phyloP scores from a whole-genome alignment of 2,329 filamentous ascomycete genomes.

The Harringtonia aguacate region DNA sequence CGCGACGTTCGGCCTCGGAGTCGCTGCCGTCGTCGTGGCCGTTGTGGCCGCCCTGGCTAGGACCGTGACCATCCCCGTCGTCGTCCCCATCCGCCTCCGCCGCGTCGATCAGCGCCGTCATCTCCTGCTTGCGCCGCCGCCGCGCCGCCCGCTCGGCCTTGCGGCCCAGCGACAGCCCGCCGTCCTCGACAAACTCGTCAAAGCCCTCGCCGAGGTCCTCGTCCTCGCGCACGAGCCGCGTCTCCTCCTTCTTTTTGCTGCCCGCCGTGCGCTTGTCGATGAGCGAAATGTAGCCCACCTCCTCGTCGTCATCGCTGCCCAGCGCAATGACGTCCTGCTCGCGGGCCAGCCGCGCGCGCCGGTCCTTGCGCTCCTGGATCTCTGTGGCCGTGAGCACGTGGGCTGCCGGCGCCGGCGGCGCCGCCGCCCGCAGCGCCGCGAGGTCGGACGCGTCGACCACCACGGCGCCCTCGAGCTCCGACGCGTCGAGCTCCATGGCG shows the following conservation, averaged over 20 bases:
- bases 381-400: constrained; percentile 71
- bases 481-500: constrained; percentile 45
- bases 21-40: constrained; percentile 57
- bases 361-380: constrained; percentile 83
- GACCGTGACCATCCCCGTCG: constrained; percentile 52
- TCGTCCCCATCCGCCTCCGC: constrained; percentile 51
- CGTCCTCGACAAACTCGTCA: constrained; percentile 83
- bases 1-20: constrained; percentile 58
- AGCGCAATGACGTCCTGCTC: constrained; percentile 57
- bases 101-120: constrained; percentile 71
- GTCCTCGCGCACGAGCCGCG: constrained; percentile 71
- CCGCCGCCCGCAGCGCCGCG: constrained; percentile 11
- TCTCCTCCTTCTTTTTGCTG: constrained; percentile 58
- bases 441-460: constrained; percentile 46
- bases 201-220: constrained; percentile 92
- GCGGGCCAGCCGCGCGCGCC: constrained; percentile 69
- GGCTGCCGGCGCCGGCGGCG: constrained; percentile 6
- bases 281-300: constrained; percentile 21
- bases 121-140: constrained; percentile 58
- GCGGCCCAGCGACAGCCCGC: constrained; percentile 64
- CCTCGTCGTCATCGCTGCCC: constrained; percentile 39
- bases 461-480: constrained; percentile 51
- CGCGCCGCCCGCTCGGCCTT: constrained; percentile 67
- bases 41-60: constrained; percentile 46
- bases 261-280: constrained; percentile 26